phyloP scores from a whole-genome alignment of 1,284 basidiomycete genomes.

The Porogramme epimiltina region DNA sequence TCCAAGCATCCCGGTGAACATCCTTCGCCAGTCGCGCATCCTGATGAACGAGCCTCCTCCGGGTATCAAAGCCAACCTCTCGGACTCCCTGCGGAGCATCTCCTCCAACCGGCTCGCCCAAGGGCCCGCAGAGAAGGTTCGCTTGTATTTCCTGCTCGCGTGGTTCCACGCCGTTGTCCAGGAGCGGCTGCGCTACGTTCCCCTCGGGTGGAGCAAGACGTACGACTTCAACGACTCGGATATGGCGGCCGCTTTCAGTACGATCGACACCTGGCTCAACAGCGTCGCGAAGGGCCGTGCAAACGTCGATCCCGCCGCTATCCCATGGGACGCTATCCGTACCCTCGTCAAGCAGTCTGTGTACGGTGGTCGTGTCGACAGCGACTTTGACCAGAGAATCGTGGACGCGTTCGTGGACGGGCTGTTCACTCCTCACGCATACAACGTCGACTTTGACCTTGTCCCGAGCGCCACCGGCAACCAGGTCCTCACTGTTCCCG shows the following conservation, averaged over 20 bases:
- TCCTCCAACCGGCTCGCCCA: constrained; percentile 66
- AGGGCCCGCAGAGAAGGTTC: constrained; percentile 89
- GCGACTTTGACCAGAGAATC: constrained; percentile 90
- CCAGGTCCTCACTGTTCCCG: constrained; percentile 74
- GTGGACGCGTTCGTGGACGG: constrained; percentile 90
- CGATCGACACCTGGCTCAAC: constrained; percentile 89
- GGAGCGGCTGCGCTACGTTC: constrained; percentile 92
- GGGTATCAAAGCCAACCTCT: constrained; percentile 91
- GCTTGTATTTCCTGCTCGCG: constrained; percentile 92
- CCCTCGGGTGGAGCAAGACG: constrained; percentile 92
- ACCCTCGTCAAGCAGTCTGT: constrained; percentile 93
- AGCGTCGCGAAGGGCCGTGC: constrained; percentile 82
- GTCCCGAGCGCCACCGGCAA: constrained; percentile 67
- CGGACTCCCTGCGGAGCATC: constrained; percentile 87
- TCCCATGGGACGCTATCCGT: constrained; percentile 92
- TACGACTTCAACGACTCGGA: constrained; percentile 99
- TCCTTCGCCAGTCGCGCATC: constrained; percentile 90
- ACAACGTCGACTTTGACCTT: constrained; percentile 90
- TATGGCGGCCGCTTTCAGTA: constrained; percentile 88
- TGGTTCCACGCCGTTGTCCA: constrained; percentile 98
- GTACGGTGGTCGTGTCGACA: constrained; percentile 92
- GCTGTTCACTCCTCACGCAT: constrained; percentile 84
- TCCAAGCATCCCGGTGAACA: constrained; percentile 91
- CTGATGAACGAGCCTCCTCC: constrained; percentile 98
- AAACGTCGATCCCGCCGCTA: constrained; percentile 86